A percentile compares a stretch with the other conserved stretches of the same genome.
Conservation (phyloP, 2,329 filamentous ascomycete species). For the Colletotrichum filicis region DNA sequence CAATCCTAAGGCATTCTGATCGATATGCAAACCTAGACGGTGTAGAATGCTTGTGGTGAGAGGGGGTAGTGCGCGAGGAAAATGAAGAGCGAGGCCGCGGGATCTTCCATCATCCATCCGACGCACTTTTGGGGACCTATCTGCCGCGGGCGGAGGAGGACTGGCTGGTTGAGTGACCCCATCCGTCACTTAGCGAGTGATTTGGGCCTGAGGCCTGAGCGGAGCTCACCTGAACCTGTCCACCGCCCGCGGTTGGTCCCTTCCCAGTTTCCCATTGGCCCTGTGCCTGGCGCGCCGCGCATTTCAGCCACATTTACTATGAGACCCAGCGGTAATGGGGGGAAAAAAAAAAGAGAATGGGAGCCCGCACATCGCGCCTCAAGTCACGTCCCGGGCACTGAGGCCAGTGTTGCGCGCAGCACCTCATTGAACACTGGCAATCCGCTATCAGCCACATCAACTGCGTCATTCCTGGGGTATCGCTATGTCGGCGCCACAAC, state of each 20-base stretch:
- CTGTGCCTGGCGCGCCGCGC: background rate
- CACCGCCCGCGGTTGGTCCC: background rate
- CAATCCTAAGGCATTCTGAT: slow-evolving; percentile 27
- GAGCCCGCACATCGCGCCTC: background rate
- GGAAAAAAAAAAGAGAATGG: background rate
- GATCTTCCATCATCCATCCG: slow-evolving; percentile 31
- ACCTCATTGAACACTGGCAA: background rate
- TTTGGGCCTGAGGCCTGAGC: slow-evolving; percentile 31
- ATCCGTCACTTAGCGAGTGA: slow-evolving; percentile 23
- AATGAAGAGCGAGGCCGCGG: slow-evolving; percentile 31
- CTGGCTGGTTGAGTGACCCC: slow-evolving; percentile 21
- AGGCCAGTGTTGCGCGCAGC: background rate
- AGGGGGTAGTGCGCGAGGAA: slow-evolving; percentile 33
- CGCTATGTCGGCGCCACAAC: background rate
- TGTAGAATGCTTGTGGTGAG: slow-evolving; percentile 10
- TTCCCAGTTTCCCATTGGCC: background rate
- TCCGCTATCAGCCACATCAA: background rate
- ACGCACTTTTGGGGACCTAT: slow-evolving; percentile 29
- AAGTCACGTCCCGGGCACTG: background rate
- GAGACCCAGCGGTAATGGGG: background rate
- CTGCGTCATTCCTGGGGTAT: slow-evolving; percentile 2
- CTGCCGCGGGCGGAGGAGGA: slow-evolving; percentile 30
- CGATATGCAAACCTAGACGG: background rate
- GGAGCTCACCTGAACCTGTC: slow-evolving; percentile 10
- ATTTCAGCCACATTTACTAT: background rate